Conservation (phyloP, 2,329 filamentous ascomycete species). For the Nigrospora oryzae region DNA sequence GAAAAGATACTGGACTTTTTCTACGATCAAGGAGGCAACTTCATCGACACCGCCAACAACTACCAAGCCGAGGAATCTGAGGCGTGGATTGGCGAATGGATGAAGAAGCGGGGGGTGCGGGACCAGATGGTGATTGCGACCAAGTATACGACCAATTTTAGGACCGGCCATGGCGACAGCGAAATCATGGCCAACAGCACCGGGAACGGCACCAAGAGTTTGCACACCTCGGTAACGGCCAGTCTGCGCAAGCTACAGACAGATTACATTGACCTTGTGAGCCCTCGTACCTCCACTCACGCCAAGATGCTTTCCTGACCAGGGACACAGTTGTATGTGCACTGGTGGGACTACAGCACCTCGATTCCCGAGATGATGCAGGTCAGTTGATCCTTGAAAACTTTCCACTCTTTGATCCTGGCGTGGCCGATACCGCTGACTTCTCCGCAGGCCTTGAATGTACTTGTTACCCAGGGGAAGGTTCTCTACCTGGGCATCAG, state of each 20-base stretch:
- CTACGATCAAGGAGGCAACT: conserved; percentile 57
- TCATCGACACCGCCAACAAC: conserved; percentile 64
- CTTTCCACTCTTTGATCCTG: no score
- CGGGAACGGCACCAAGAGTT: conserved; percentile 55
- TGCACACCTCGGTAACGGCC: conserved; percentile 45
- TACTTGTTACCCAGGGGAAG: conserved; percentile 50
- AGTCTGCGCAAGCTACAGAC: conserved; percentile 55
- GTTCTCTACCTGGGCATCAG: conserved; percentile 61
- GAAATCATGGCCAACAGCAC: conserved; percentile 41
- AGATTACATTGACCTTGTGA: conserved; percentile 58
- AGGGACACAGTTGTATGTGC: conserved; percentile 41
- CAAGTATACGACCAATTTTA: conserved; percentile 57
- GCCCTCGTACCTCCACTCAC: conserved; percentile 7
- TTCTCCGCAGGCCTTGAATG: conserved; percentile 38
- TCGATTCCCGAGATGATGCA: conserved; percentile 62
- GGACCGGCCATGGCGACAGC: conserved; percentile 25
- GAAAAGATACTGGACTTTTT: conserved; percentile 61
- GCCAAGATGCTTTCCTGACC: neutral
- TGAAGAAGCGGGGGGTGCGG: conserved; percentile 53
- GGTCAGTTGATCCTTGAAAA: no score
- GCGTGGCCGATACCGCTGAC: no score
- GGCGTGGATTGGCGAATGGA: conserved; percentile 63
- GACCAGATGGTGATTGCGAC: conserved; percentile 65
- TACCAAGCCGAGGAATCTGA: conserved; percentile 59
- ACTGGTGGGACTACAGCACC: conserved; percentile 63